A percentile compares a stretch with the other conserved stretches of the same genome.
phyloP scores from a whole-genome alignment of 169 alveolate genomes.

The Amoebophrya sp. region DNA sequence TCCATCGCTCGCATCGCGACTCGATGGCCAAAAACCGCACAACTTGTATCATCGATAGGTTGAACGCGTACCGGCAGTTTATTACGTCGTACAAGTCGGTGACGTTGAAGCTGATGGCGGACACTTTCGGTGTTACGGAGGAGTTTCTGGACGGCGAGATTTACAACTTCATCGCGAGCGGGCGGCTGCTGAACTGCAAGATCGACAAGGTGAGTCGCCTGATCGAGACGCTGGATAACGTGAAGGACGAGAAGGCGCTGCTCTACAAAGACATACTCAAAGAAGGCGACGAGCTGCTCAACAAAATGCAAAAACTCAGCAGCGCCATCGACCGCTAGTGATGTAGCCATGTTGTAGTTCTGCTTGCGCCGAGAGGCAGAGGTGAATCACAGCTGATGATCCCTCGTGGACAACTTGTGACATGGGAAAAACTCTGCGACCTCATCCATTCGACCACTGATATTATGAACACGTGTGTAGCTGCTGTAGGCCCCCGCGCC shows the following conservation, averaged over 20 bases:
- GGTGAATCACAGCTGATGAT: too few relatives aligned
- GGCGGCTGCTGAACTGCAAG: slow-evolving; percentile 65
- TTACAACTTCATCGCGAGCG: slow-evolving; percentile 51
- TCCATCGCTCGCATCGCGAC: too few relatives aligned
- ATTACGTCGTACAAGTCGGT: slow-evolving; percentile 80
- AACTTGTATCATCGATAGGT: too few relatives aligned
- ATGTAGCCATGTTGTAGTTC: too few relatives aligned
- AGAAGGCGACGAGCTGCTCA: not conserved
- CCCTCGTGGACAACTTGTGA: too few relatives aligned
- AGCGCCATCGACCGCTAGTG: not conserved
- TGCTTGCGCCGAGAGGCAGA: too few relatives aligned
- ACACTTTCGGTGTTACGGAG: slow-evolving; percentile 73
- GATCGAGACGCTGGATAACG: slow-evolving; percentile 56
- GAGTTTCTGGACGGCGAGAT: slow-evolving; percentile 73
- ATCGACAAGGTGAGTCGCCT: slow-evolving; percentile 83
- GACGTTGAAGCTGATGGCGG: slow-evolving; percentile 80
- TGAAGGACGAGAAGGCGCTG: slow-evolving; percentile 49
- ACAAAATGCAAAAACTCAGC: not conserved
- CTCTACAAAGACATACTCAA: not conserved
- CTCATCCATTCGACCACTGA: too few relatives aligned
- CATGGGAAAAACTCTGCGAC: too few relatives aligned
- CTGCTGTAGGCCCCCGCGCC: too few relatives aligned
- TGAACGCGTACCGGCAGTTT: slow-evolving; percentile 72
- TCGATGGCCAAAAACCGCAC: too few relatives aligned
- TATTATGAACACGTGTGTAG: too few relatives aligned